phyloP scores from a whole-genome alignment of 2,329 filamentous ascomycete species.

The Monosporascus sp. region DNA sequence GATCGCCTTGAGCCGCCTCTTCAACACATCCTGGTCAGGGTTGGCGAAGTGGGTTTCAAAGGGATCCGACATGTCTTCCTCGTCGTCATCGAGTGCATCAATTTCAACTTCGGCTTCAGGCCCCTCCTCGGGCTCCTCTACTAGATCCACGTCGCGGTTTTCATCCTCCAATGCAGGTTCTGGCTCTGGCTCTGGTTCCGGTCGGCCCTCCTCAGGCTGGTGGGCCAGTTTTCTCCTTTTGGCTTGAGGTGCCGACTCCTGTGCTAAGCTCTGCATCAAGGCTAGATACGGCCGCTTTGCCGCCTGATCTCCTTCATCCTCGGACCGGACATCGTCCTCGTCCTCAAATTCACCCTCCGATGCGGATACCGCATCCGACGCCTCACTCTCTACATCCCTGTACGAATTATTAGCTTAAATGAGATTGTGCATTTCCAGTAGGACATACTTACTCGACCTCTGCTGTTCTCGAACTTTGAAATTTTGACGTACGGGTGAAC shows the following conservation, averaged over 20 bases:
- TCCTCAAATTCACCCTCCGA: conserved; percentile 39
- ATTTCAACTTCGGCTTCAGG: conserved; percentile 28
- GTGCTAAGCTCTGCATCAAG: conserved; percentile 53
- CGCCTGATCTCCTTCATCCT: conserved; percentile 31
- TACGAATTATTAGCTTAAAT: conserved; percentile 5
- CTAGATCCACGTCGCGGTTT: conserved; percentile 35
- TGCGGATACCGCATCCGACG: conserved; percentile 32
- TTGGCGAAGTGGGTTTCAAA: conserved; percentile 77
- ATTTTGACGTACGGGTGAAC: not conserved
- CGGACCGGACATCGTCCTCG: conserved; percentile 41
- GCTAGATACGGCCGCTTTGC: conserved; percentile 50
- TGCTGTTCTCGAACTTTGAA: not conserved
- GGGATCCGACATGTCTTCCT: conserved; percentile 57
- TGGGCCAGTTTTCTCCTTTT: conserved; percentile 56
- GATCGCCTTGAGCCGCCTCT: conserved; percentile 46
- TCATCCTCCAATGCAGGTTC: conserved; percentile 29
- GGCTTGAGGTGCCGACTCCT: conserved; percentile 38
- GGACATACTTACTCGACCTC: not conserved
- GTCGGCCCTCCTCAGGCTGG: conserved; percentile 13
- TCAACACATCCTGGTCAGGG: conserved; percentile 57
- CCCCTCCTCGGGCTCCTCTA: conserved; percentile 47
- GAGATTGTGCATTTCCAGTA: not conserved
- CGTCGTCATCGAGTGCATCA: conserved; percentile 41
- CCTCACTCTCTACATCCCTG: conserved; percentile 28
- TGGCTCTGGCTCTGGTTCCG: conserved; percentile 20